Evolutionary conservation across 345 rosid species (phyloP).

Genomic region (Physaria fendleri): DNA sequence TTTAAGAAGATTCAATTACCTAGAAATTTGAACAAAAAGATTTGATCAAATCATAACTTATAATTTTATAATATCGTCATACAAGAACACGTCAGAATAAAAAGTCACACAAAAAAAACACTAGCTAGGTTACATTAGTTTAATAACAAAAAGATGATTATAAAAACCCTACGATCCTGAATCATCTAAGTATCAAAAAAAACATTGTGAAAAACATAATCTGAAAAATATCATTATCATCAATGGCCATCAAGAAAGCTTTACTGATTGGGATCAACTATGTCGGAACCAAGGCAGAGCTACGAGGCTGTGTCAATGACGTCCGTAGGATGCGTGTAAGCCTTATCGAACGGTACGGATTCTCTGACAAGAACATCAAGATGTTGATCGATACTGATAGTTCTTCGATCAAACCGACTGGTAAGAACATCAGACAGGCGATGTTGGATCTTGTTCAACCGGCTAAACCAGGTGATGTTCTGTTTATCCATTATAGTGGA

Average conservation of each 20-base stretch:
- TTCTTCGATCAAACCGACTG: conserved; percentile 59
- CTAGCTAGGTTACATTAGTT: conserved; percentile 4
- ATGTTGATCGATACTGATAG: conserved; percentile 67
- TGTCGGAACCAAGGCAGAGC: conserved; percentile 75
- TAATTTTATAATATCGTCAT: neutral
- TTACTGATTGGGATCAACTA: conserved; percentile 78
- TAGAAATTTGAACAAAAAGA: neutral
- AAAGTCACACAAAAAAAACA: neutral
- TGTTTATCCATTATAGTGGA: conserved; percentile 90
- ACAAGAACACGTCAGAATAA: neutral
- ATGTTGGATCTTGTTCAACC: conserved; percentile 45
- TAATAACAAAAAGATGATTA: conserved; percentile 5
- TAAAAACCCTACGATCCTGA: neutral
- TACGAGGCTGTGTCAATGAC: conserved; percentile 85
- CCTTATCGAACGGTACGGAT: conserved; percentile 60
- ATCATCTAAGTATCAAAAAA: neutral
- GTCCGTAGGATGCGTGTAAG: conserved; percentile 54
- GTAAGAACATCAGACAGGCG: conserved; percentile 64
- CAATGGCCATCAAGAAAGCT: conserved; percentile 67
- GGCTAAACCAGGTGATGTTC: conserved; percentile 54
- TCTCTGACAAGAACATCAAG: conserved; percentile 52
- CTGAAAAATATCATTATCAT: neutral
- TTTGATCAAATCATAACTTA: neutral
- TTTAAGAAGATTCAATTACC: neutral
- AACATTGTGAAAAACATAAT: neutral